Percentiles rank a stretch among this genome's conserved stretches.
These are phyloP conservation scores for Dictyophora rubrovolvata DNA, from an alignment of 768 basidiomycete species.

Conservation along the genomic window DNA sequence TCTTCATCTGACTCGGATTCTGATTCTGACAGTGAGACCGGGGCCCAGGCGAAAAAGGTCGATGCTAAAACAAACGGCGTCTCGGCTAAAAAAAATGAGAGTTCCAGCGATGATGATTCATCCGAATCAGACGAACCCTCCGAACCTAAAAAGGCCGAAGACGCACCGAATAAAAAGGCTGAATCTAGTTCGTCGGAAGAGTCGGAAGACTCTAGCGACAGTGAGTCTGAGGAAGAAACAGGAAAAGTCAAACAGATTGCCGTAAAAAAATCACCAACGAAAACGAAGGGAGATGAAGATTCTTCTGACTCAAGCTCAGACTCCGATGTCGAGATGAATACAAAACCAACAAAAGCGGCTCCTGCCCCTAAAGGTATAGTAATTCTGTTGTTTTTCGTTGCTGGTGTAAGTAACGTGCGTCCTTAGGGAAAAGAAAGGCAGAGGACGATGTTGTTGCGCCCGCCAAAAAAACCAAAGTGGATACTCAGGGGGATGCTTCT, in stretches of 20 bases:
- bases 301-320: slow-evolving; percentile 16
- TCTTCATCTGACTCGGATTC: slow-evolving; percentile 14
- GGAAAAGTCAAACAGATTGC: slow-evolving; percentile 18
- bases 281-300: slow-evolving; percentile 14
- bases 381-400: neutral
- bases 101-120: slow-evolving; percentile 1
- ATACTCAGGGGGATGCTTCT: slow-evolving; percentile 30
- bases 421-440: slow-evolving; percentile 72
- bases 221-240: slow-evolving; percentile 22
- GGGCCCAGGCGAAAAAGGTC: slow-evolving; percentile 11
- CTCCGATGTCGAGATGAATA: slow-evolving; percentile 42
- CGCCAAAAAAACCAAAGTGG: slow-evolving; percentile 77
- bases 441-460: slow-evolving; percentile 47
- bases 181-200: slow-evolving; percentile 16
- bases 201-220: slow-evolving; percentile 14
- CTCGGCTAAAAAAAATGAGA: neutral
- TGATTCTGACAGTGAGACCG: neutral
- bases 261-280: slow-evolving; percentile 16
- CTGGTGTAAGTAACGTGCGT: neutral
- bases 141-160: neutral
- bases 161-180: slow-evolving; percentile 1
- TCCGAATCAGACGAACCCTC: neutral
- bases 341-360: slow-evolving; percentile 44
- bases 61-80: slow-evolving; percentile 9
- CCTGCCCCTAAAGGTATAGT: slow-evolving; percentile 16